Percentiles rank a stretch among this genome's conserved stretches.
phyloP scores from a whole-genome alignment of 257 asterid genomes.

The Nicotiana attenuata region DNA sequence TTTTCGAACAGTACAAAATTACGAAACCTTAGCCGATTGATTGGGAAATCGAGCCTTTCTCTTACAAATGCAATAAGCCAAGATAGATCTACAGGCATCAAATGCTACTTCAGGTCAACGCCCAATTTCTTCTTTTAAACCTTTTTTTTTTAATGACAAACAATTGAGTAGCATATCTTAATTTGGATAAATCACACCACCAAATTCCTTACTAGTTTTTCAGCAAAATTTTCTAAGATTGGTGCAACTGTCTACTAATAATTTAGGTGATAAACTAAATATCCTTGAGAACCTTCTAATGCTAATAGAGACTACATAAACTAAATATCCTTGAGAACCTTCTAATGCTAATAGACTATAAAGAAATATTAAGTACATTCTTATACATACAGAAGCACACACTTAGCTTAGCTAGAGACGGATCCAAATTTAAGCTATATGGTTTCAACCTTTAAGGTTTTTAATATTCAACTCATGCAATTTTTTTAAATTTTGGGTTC shows the following conservation, averaged over 20 bases:
- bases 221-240: background rate
- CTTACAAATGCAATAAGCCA: background rate
- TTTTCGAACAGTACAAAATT: constrained; percentile 25
- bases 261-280: background rate
- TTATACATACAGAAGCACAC: background rate
- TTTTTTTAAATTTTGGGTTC: no score
- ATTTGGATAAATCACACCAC: constrained; percentile 3
- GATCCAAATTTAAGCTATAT: no score
- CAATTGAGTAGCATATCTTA: background rate
- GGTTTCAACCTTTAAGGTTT: no score
- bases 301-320: background rate
- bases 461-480: no score
- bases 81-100: background rate
- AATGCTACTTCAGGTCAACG: background rate
- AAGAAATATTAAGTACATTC: background rate
- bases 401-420: background rate
- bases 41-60: constrained; percentile 46
- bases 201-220: constrained; percentile 1
- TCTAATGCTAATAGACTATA: background rate
- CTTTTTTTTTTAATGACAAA: background rate
- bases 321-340: background rate
- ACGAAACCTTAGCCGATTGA: constrained; percentile 40
- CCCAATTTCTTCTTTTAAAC: background rate
- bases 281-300: background rate
- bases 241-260: constrained; percentile 2